Conservation (phyloP, 2,329 filamentous ascomycete species). For the Didymella lethalis region DNA sequence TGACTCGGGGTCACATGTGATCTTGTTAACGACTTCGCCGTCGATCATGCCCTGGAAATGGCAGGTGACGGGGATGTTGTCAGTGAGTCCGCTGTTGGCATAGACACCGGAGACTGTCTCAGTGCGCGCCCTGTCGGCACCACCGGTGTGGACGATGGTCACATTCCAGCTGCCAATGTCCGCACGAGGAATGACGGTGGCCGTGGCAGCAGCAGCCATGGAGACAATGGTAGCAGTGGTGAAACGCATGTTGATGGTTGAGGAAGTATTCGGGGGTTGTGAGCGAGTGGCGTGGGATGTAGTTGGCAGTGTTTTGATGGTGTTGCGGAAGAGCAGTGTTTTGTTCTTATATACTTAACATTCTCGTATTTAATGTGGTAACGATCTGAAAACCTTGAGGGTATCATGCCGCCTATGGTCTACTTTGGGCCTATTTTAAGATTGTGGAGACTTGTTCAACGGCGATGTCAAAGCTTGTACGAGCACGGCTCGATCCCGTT, state of each 20-base stretch:
- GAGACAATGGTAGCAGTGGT: background rate
- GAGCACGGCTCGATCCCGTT: background rate
- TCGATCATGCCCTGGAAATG: background rate
- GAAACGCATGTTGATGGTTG: background rate
- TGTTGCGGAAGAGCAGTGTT: background rate
- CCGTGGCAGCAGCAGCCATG: background rate
- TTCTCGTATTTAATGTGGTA: background rate
- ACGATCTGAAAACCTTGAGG: background rate
- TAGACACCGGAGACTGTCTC: background rate
- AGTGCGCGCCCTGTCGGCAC: background rate
- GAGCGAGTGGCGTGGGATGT: background rate
- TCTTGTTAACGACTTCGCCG: background rate
- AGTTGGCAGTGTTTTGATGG: background rate
- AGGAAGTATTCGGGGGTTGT: background rate
- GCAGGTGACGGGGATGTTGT: background rate
- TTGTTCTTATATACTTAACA: background rate
- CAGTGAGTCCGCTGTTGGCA: background rate
- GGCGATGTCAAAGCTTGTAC: background rate
- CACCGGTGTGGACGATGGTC: background rate
- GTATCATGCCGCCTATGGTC: background rate
- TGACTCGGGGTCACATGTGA: background rate
- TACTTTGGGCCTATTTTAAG: background rate
- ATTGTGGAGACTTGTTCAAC: background rate
- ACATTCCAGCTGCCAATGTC: background rate
- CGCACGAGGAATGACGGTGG: background rate